Evolutionary conservation across 148 eudicot species (phyloP).

Genomic region (Cornus kousa): DNA sequence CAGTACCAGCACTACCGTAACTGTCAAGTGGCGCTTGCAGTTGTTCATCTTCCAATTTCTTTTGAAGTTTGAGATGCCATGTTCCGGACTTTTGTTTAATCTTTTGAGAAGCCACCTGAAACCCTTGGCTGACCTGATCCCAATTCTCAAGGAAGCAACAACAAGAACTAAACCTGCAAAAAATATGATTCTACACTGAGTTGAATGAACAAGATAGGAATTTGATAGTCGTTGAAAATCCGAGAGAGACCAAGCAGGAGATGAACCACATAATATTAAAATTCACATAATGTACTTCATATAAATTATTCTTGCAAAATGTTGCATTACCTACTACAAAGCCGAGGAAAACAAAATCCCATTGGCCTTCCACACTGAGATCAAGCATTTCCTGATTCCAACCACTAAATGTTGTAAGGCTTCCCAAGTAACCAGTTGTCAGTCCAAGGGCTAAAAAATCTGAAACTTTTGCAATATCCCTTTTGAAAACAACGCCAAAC

Average conservation of each 20-base stretch:
- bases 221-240: no score
- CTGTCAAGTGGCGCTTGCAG: constrained; percentile 26
- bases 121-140: constrained; percentile 65
- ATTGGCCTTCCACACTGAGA: constrained; percentile 72
- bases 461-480: constrained; percentile 50
- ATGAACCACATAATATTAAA: background rate
- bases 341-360: constrained; percentile 71
- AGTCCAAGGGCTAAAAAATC: constrained; percentile 74
- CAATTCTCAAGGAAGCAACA: constrained; percentile 56
- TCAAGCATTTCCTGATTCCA: constrained; percentile 97
- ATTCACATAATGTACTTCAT: background rate
- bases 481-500: constrained; percentile 89
- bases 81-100: constrained; percentile 7
- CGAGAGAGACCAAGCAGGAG: background rate
- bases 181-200: background rate
- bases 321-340: constrained; percentile 50
- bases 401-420: constrained; percentile 94
- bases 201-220: background rate
- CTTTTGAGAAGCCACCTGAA: constrained; percentile 35
- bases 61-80: background rate
- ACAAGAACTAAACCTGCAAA: constrained; percentile 60
- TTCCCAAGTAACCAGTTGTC: constrained; percentile 90
- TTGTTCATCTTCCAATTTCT: constrained; percentile 20
- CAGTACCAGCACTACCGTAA: constrained; percentile 30
- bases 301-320: background rate